Conservation (phyloP, 108 stramenopile genomes). For the Nitzschia sp. region DNA sequence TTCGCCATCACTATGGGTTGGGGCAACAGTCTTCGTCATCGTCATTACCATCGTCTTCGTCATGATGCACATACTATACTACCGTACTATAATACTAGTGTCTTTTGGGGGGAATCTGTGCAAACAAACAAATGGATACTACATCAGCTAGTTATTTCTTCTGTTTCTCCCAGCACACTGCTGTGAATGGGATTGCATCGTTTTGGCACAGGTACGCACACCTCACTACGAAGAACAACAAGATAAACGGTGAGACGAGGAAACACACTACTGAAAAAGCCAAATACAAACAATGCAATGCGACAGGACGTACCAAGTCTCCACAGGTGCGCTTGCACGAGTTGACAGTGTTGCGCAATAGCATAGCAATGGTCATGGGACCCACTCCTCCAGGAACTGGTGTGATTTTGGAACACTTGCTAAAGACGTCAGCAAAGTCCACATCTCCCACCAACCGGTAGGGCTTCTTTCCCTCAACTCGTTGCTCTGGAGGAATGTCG, state of each 20-base stretch:
- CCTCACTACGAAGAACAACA: no score
- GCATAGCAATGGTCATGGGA: conserved; percentile 99
- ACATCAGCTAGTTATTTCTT: no score
- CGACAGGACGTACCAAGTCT: not conserved
- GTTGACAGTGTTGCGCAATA: conserved; percentile 91
- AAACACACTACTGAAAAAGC: no score
- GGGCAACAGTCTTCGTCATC: not conserved
- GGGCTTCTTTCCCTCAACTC: conserved; percentile 41
- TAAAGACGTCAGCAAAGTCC: conserved; percentile 69
- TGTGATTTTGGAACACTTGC: conserved; percentile 85
- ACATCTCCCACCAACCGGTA: conserved; percentile 97
- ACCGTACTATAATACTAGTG: no score
- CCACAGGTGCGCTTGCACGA: conserved; percentile 46
- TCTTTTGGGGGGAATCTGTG: no score
- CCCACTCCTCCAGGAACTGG: conserved; percentile 99
- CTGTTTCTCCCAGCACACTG: no score
- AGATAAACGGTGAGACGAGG: no score
- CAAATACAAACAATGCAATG: no score
- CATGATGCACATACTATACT: no score
- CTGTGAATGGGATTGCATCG: no score
- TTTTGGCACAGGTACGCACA: no score
- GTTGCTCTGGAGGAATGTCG: conserved; percentile 62
- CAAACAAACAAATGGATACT: no score
- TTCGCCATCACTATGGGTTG: not conserved
- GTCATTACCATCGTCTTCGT: not conserved